Conservation (phyloP, 2,329 filamentous ascomycete species). For the Penicillium sclerotiorum region DNA sequence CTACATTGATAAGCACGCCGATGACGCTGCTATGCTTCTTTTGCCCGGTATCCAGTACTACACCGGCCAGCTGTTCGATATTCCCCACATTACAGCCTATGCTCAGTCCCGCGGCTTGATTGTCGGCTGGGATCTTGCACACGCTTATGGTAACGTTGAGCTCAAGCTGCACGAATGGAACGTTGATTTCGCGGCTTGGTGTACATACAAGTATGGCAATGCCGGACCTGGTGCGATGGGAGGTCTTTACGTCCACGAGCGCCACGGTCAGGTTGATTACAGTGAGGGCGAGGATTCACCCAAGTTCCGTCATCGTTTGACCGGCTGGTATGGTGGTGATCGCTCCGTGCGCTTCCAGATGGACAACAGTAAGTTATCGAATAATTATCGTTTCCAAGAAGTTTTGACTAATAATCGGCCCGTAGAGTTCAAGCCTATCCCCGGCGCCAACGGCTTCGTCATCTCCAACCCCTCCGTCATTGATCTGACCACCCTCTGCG, state of each 20-base stretch:
- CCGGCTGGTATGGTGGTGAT: constrained; percentile 84
- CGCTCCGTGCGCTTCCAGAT: constrained; percentile 76
- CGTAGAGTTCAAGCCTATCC: constrained; percentile 69
- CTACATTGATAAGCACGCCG: constrained; percentile 72
- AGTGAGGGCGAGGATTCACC: constrained; percentile 45
- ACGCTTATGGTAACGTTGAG: constrained; percentile 80
- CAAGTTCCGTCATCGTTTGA: constrained; percentile 66
- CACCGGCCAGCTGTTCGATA: constrained; percentile 83
- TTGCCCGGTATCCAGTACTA: constrained; percentile 90
- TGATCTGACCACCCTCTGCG: constrained; percentile 72
- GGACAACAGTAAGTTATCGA: constrained; percentile 59
- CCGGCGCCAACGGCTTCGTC: constrained; percentile 78
- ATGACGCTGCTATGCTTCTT: constrained; percentile 72
- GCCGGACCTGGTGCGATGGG: constrained; percentile 78
- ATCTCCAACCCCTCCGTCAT: constrained; percentile 78
- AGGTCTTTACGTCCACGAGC: constrained; percentile 76
- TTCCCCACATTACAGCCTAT: constrained; percentile 73
- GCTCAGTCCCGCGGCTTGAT: constrained; percentile 69
- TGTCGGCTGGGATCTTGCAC: constrained; percentile 84
- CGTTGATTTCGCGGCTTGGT: constrained; percentile 89
- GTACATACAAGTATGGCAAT: constrained; percentile 92
- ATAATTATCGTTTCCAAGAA: background rate
- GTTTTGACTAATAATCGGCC: constrained; percentile 3
- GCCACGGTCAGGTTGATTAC: constrained; percentile 57
- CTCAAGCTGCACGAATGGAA: constrained; percentile 81